Conservation (phyloP, 345 rosid species). For the Erodium maritimum region DNA sequence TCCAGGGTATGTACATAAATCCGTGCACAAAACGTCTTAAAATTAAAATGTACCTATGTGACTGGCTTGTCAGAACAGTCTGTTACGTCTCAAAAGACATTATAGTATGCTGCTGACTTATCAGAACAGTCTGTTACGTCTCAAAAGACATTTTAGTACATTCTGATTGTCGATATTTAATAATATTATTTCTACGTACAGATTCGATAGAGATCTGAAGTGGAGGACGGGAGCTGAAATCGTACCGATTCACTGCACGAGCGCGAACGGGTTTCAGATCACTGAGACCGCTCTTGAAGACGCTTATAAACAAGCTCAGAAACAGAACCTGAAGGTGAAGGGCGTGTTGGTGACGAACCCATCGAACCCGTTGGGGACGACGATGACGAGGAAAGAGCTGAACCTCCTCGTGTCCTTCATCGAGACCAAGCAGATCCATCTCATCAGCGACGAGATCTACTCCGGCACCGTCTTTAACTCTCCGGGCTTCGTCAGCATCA, state of each 20-base stretch:
- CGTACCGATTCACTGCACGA: conserved; percentile 13
- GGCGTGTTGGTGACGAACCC: conserved; percentile 29
- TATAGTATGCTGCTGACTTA: neutral
- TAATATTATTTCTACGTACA: conserved; percentile 1
- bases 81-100: neutral
- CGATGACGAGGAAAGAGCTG: conserved; percentile 25
- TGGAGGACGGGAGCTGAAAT: conserved; percentile 18
- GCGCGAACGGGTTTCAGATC: conserved; percentile 12
- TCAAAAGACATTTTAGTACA: neutral
- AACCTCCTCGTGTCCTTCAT: conserved; percentile 26
- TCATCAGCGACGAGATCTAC: conserved; percentile 46
- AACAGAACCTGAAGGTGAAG: conserved; percentile 17
- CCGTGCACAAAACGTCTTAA: neutral
- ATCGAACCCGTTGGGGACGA: conserved; percentile 29
- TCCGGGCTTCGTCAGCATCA: conserved; percentile 30
- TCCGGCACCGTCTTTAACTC: conserved; percentile 36
- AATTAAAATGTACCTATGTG: neutral
- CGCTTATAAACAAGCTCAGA: conserved; percentile 22
- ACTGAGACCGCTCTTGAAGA: conserved; percentile 14
- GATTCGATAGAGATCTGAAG: conserved; percentile 17
- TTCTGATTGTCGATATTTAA: neutral
- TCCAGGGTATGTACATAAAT: conserved; percentile 8
- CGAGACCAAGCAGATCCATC: conserved; percentile 31
- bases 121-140: no score
- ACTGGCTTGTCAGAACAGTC: no score